A percentile compares a stretch with the other conserved stretches of the same genome.
These are phyloP conservation scores for Rhodotorula glutinis DNA, from an alignment of 1,284 basidiomycete genomes.

Conservation along the genomic window DNA sequence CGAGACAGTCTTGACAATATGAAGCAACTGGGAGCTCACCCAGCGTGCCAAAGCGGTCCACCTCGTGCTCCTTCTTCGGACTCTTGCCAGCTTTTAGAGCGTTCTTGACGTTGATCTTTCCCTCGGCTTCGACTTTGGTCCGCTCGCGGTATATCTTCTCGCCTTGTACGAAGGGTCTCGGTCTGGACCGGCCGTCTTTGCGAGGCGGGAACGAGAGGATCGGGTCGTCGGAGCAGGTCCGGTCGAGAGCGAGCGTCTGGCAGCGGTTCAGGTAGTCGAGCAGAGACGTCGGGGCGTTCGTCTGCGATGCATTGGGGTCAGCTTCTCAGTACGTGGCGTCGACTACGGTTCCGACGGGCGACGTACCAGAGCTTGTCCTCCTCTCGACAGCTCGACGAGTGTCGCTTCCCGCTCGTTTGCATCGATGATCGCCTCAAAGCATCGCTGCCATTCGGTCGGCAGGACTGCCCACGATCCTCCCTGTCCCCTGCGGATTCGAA, in stretches of 20 bases:
- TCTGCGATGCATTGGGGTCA: no score
- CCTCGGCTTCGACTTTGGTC: not conserved
- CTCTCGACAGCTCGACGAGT: conserved; percentile 10
- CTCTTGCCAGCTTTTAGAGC: conserved; percentile 12
- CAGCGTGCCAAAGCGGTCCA: conserved; percentile 13
- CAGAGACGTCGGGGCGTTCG: conserved; percentile 11
- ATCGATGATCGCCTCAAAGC: conserved; percentile 8
- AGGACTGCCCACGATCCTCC: conserved; percentile 19
- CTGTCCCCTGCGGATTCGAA: not conserved
- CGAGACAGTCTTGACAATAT: no score
- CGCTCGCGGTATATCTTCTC: not conserved
- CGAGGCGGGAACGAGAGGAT: conserved; percentile 20
- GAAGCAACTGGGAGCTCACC: not conserved
- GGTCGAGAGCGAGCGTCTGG: conserved; percentile 25
- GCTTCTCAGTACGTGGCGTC: no score
- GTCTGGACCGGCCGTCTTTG: not conserved
- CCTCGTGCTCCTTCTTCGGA: conserved; percentile 39
- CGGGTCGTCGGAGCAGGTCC: conserved; percentile 22
- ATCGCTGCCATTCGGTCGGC: conserved; percentile 23
- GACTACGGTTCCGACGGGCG: no score
- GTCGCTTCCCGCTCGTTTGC: not conserved
- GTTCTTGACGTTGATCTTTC: conserved; percentile 17
- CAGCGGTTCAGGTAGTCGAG: conserved; percentile 10
- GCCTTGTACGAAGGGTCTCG: not conserved
- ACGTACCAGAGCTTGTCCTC: conserved; percentile 1